Percentiles rank a stretch among this genome's conserved stretches.
These are phyloP conservation scores for Beauveria caledonica DNA, from an alignment of 2,329 filamentous ascomycete species.

Conservation along the genomic window DNA sequence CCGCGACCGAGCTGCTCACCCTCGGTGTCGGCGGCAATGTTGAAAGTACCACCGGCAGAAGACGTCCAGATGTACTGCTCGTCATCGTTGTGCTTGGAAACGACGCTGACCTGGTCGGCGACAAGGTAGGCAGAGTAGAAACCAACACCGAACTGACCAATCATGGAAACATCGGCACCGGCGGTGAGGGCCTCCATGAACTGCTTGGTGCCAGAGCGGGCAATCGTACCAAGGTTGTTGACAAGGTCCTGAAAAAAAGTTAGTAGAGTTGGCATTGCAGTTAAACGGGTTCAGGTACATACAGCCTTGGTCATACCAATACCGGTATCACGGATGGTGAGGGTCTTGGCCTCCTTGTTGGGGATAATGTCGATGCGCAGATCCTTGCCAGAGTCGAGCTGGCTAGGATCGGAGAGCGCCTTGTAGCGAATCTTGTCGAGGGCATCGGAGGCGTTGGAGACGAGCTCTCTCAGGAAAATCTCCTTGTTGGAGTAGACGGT, in stretches of 20 bases:
- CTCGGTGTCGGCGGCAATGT: slow-evolving; percentile 80
- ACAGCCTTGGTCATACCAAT: slow-evolving; percentile 99
- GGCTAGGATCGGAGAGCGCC: slow-evolving; percentile 90
- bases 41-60: slow-evolving; percentile 94
- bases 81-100: slow-evolving; percentile 99
- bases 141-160: slow-evolving; percentile 99
- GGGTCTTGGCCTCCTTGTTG: slow-evolving; percentile 93
- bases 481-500: slow-evolving; percentile 99
- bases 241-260: slow-evolving; percentile 69
- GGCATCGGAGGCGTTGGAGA: slow-evolving; percentile 98
- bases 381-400: slow-evolving; percentile 96
- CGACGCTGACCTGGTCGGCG: slow-evolving; percentile 87
- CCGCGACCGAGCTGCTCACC: slow-evolving; percentile 87
- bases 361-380: slow-evolving; percentile 98
- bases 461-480: slow-evolving; percentile 97
- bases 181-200: slow-evolving; percentile 99
- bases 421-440: slow-evolving; percentile 99
- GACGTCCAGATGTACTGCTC: slow-evolving; percentile 99
- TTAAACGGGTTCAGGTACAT: slow-evolving; percentile 38
- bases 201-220: slow-evolving; percentile 98
- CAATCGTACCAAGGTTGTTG: slow-evolving; percentile 99
- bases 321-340: slow-evolving; percentile 96
- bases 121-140: slow-evolving; percentile 99
- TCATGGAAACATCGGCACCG: slow-evolving; percentile 99
- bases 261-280: slow-evolving; percentile 20